Conservation (phyloP, 1,284 basidiomycete genomes). For the Pseudozyma tsukubaensis region DNA sequence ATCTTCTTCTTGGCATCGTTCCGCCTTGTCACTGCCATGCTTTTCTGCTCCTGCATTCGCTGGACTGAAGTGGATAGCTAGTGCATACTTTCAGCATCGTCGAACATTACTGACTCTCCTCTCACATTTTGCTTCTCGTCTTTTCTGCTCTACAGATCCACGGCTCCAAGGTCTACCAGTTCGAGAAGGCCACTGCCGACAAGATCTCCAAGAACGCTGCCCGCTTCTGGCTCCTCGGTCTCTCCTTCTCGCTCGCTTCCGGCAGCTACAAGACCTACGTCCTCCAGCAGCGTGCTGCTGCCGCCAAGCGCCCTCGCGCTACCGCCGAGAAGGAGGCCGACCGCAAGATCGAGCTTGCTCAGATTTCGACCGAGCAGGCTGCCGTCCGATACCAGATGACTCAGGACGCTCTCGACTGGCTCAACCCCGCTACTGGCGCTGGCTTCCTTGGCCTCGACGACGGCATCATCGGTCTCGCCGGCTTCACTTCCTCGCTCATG, state of each 20-base stretch:
- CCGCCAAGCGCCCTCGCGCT: conserved; percentile 65
- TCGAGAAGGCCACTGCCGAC: conserved; percentile 75
- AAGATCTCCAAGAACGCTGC: conserved; percentile 80
- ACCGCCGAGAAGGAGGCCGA: conserved; percentile 78
- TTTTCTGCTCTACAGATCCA: conserved; percentile 35
- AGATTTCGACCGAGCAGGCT: conserved; percentile 76
- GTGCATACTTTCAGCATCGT: neutral
- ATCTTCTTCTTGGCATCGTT: neutral
- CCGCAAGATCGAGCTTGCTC: conserved; percentile 75
- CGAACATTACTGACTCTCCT: neutral
- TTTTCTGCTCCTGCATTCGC: too few species aligned
- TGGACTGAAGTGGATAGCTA: too few species aligned
- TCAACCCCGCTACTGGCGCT: conserved; percentile 87
- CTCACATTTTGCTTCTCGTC: neutral
- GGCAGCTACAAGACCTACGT: conserved; percentile 67
- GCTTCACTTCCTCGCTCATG: conserved; percentile 62
- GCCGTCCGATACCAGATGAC: conserved; percentile 81
- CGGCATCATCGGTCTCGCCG: conserved; percentile 72
- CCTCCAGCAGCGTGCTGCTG: conserved; percentile 57
- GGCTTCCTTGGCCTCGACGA: conserved; percentile 85
- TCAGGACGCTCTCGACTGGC: conserved; percentile 84
- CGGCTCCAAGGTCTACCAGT: conserved; percentile 65
- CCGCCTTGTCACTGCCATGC: too few species aligned
- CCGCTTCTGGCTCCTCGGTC: conserved; percentile 88
- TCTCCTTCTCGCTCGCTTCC: conserved; percentile 60